Evolutionary conservation across 169 alveolate species (phyloP), one percentile per base, ranked within the genome.

Genomic region (Cryptosporidium parvum): DNA sequence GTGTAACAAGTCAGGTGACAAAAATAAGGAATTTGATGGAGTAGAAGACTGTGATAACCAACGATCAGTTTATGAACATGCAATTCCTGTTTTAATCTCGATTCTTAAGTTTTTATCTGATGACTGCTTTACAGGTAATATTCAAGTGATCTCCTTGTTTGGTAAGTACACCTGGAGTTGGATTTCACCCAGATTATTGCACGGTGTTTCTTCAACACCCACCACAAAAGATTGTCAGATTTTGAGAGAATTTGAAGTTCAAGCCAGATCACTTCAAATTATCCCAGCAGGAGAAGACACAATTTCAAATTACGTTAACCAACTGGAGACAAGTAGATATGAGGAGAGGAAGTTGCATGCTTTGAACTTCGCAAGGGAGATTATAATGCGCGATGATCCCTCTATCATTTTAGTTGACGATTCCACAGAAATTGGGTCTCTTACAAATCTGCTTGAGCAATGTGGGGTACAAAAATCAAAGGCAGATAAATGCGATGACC

Each of bases 321-420:
- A 62, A 62, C 65, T 80, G 53, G 89, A 80, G 68, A 80, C 89
- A 16, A 80, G 69, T n/a, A 80, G 89, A 59, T 80, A 80, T 53
- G 89, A 80, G 21, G 89, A 80, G 21, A 80, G 68, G 51, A 80
- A 80, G 39, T 62, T 80, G 12, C 56, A 80, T 16, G 75, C 80
- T 37, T 29, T 80, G 18, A 62, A 44, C 5, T 65, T 58, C 14
- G 89, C 75, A 0, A 80, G 75, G 14, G 89, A 80, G 52, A 42
- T 44, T 21, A 80, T 80, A 23, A 62, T 80, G 75, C 69, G 75
- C 5, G 89, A 80, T 33, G 89, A 80, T 53, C 73, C 75, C 29
- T 80, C 89, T 21, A 80, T 80, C 23, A 73, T 80, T 26, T 80
- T 80, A 39, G 89, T 80, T 21, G 89, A 80, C n/a, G 89, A 80